A percentile compares a stretch with the other conserved stretches of the same genome.
These are phyloP conservation scores for Fomitopsis pulvina DNA, from an alignment of 768 basidiomycete genomes.

Conservation along the genomic window DNA sequence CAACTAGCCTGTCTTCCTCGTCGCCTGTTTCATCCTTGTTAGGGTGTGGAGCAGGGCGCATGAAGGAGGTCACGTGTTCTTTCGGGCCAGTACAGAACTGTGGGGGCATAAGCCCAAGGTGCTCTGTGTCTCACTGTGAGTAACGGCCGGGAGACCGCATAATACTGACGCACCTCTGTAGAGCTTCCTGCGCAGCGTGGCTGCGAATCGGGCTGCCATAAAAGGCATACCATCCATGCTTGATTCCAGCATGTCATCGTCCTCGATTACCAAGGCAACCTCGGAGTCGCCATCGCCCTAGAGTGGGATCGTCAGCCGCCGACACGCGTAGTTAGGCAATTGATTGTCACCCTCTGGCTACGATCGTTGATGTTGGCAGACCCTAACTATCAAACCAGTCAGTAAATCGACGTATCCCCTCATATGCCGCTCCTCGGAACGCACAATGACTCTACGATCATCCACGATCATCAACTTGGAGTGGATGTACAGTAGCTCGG, in stretches of 20 bases:
- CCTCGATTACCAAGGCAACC: slow-evolving; percentile 89
- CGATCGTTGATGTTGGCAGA: slow-evolving; percentile 92
- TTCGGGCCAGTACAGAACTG: slow-evolving; percentile 45
- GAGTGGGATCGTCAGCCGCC: not conserved
- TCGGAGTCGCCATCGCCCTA: slow-evolving; percentile 94
- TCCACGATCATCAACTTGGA: slow-evolving; percentile 94
- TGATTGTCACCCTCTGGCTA: slow-evolving; percentile 75
- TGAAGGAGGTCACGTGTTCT: slow-evolving; percentile 46
- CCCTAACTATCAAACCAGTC: slow-evolving; percentile 61
- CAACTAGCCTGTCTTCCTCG: slow-evolving; percentile 58
- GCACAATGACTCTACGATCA: slow-evolving; percentile 80
- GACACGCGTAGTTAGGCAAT: too few species aligned
- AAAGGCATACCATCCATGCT: slow-evolving; percentile 76
- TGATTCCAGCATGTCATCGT: slow-evolving; percentile 67
- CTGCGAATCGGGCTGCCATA: slow-evolving; percentile 72
- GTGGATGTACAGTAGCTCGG: slow-evolving; percentile 80
- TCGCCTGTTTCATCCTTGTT: slow-evolving; percentile 60
- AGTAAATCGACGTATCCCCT: too few species aligned
- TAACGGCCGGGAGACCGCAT: not conserved
- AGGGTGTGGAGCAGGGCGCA: slow-evolving; percentile 72
- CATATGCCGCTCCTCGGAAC: too few species aligned
- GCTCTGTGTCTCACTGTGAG: slow-evolving; percentile 43
- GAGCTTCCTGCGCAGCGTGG: slow-evolving; percentile 74
- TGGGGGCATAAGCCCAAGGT: slow-evolving; percentile 79
- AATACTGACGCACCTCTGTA: slow-evolving; percentile 55